Base-by-base conservation (phyloP, 805 yeast species). In the Millerozyma acaciae region DNA sequence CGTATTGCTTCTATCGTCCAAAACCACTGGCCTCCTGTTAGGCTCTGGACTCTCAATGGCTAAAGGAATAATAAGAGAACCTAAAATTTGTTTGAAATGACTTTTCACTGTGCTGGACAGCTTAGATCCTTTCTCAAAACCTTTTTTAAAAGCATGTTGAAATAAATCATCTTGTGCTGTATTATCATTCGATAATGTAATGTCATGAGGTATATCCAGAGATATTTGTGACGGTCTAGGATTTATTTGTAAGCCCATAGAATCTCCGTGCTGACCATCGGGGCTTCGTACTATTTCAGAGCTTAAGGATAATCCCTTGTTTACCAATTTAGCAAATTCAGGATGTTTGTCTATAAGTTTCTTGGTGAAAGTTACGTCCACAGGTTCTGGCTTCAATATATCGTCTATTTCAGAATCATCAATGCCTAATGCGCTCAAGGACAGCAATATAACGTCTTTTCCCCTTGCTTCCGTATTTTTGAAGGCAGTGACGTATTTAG, bases 401-500 rank as follows among this genome's bases (percentile, higher is more conserved):
- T 33, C 33, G 2, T 35, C 36, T 12, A 45, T 37, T 15, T 54
- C 53, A 16, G n/a, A 40, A 7, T 37, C 42, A 4, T 45, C 38
- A 14, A 47, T 25, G 1, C 62, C 60, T 33, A 45, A 50, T 18
- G 46, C 45, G 13, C 42, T 45, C 5, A 66, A 43, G 30, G 62
- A 47, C 15, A 41, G 44, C 4, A 30, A 21, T 1, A 70, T 57
- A 1, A 67, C 65, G 1, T 44, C 45, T 28, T 42, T 50, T 12
- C 74, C 77, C n/a, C 49, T 42, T 2, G 24, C 35, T 29, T 71
- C 76, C 16, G 70, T 48, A 4, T 51, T 53, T 17, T 54, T 55
- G 29, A 72, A 64, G 17, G 62, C 45, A 22, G 68, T 68, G 10
- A 65, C 65, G 38, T 66, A 70, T 26, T 61, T 61, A 8, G 74